Evolutionary conservation across 73 alveolate genomes (phyloP), one percentile per base, ranked within the genome.

Genomic region (Symbiodinium natans): DNA sequence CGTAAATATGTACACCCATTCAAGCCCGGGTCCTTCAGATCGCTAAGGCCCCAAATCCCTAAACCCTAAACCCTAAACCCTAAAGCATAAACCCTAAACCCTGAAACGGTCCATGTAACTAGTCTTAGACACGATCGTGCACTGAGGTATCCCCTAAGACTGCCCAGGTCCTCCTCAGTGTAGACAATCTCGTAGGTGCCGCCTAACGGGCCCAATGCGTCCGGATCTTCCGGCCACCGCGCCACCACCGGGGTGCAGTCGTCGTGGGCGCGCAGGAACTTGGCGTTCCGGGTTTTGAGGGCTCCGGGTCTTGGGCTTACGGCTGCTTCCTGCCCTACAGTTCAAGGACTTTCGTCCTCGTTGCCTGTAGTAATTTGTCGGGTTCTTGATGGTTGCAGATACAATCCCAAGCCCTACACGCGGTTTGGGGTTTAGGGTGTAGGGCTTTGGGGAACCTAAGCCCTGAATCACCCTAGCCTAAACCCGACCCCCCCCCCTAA

Each of bases 241-340:
- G 95, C 95, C 85, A 88, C 95, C 21, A 40, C 33, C 29, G 86
- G 86, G 41, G 95, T 54, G 85, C 95, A 88, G 34, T 88, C 95
- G 71, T 88, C 95, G 71, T 88, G 95, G 42, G 63, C 71, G 23
- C 95, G 95, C 86, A 88, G 59, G 42, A 54, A 77, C 34, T 46
- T 27, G 34, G 95, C 23, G 68, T 29, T 9, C 29, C 8, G 84
- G 84, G 36, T 27, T 29, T 31, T 13, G 17, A 9, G 83, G 83
- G 43, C 1, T 71, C 31, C 23, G 41, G 39, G 39, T 1, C 2
- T 71, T 5, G 38, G 82, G 38, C 15, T 68, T 43, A 43, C 19
- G 56, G 56, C 11, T 43, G 56, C 5, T 43, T 43, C 11, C 5
- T 5, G 56, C 56, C n/a, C n/a, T n/a, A n/a, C n/a, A n/a, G n/a